A percentile compares a stretch with the other conserved stretches of the same genome.
phyloP scores from a whole-genome alignment of 768 basidiomycete species.

The Pseudohyphozyma bogoriensis region DNA sequence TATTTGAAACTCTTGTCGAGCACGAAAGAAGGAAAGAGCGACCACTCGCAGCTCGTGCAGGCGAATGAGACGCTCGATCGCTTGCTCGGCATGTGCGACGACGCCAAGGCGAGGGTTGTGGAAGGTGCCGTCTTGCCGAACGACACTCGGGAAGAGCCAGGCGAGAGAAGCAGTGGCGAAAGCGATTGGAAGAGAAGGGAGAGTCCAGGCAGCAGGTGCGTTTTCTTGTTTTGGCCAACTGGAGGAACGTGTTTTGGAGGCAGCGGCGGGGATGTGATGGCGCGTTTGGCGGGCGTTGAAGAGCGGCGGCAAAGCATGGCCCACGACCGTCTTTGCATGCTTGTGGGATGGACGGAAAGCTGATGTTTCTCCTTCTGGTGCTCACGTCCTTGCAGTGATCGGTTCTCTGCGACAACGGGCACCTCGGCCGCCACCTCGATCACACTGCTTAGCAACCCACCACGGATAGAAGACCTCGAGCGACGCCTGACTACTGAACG shows the following conservation, averaged over 20 bases:
- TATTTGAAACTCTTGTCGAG: slow-evolving; percentile 77
- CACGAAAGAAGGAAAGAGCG: slow-evolving; percentile 73
- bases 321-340: not conserved
- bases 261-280: no score
- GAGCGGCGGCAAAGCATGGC: no score
- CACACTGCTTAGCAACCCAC: slow-evolving; percentile 37
- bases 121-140: not conserved
- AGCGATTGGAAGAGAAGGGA: not conserved
- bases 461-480: slow-evolving; percentile 67
- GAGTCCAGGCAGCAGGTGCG: slow-evolving; percentile 17
- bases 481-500: slow-evolving; percentile 61
- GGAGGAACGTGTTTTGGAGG: no score
- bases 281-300: no score
- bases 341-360: not conserved
- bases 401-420: slow-evolving; percentile 21
- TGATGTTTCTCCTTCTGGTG: not conserved
- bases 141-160: not conserved
- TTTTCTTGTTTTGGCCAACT: not conserved
- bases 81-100: slow-evolving; percentile 48
- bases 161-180: slow-evolving; percentile 2
- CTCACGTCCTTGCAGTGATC: not conserved
- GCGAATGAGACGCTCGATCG: slow-evolving; percentile 71
- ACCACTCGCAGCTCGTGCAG: slow-evolving; percentile 66
- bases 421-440: slow-evolving; percentile 38
- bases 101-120: slow-evolving; percentile 5